Conservation (phyloP, 345 rosid species). For the Eutrema japonicum region DNA sequence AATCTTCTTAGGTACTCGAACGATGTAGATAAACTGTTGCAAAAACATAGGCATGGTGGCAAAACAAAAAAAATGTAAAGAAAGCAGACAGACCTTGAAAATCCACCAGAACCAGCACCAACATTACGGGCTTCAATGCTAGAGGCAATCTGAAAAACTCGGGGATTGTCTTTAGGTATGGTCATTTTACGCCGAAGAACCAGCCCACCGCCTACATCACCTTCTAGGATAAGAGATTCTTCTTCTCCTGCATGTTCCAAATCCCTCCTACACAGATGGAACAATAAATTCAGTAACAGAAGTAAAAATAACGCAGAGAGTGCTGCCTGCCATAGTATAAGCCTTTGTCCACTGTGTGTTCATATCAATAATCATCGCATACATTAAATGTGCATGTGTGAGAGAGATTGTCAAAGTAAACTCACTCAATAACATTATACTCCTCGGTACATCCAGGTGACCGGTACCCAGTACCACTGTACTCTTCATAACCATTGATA, state of each 20-base stretch:
- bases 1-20: not conserved
- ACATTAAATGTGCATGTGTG: not conserved
- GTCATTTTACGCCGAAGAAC: slow-evolving; percentile 59
- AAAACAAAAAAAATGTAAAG: not conserved
- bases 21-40: not conserved
- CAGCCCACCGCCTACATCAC: slow-evolving; percentile 84
- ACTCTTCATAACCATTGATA: slow-evolving; percentile 83
- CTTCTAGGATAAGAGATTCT: slow-evolving; percentile 69
- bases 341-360: not conserved
- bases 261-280: slow-evolving; percentile 59
- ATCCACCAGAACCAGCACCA: slow-evolving; percentile 96
- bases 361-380: not conserved
- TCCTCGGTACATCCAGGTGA: slow-evolving; percentile 92
- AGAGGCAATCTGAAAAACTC: slow-evolving; percentile 62
- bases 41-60: slow-evolving; percentile 6
- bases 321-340: not conserved
- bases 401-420: slow-evolving; percentile 8
- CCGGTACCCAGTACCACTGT: slow-evolving; percentile 79
- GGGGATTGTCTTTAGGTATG: slow-evolving; percentile 54
- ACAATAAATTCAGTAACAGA: slow-evolving; percentile 17
- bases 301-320: not conserved
- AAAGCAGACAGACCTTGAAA: slow-evolving; percentile 65
- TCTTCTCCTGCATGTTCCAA: slow-evolving; percentile 80
- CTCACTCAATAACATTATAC: slow-evolving; percentile 75
- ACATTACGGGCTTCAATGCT: slow-evolving; percentile 68